Base-by-base conservation (phyloP, 1,284 basidiomycete species). In the Sanghuangporus weigelae region DNA sequence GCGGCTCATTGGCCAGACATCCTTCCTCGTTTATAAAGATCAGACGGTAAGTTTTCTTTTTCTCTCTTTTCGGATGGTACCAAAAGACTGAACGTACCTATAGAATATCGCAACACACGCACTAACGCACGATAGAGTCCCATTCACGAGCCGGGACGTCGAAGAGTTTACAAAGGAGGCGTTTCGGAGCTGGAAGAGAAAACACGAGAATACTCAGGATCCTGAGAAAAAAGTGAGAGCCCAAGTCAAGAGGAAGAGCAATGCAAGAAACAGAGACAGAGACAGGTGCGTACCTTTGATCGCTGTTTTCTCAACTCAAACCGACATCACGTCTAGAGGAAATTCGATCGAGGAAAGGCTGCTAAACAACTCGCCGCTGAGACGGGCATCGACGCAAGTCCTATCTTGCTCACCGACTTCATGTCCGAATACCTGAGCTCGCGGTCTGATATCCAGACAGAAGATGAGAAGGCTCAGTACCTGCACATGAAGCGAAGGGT, bases 341-440 rank as follows among this genome's bases (percentile, higher is more conserved):
- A 51, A 42, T 19, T 10, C 11, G 59, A 53, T 38, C 49, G 59
- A 8, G 6, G 3, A 10, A n/a, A 53, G 19, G 49, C 23, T 10
- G 19, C 16, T 14, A 50, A 39, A 19, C 16, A 14, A 21, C 54
- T 54, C 39, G 12, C 5, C 12, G 31, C 6, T 16, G 19, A 39
- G n/a, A 11, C 39, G 19, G 50, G 49, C 3, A 31, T 21, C 35
- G 60, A 62, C 40, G 53, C 54, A 1, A 44, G 54, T 1, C 55
- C 26, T 12, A 23, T 62, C 26, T 36, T 56, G 36, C n/a, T 44
- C 7, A 56, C 60, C 10, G 54, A 56, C 31, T 62, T 26, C 23
- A 62, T 62, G 60, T 46, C 60, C 11, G 60, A 62, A 7, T 23
- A 44, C 3, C 7, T 57, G 14, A 62, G 60, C 35, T 19, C 44